Conservation (phyloP, 148 eudicot genomes). For the Fagopyrum homotropicum region DNA sequence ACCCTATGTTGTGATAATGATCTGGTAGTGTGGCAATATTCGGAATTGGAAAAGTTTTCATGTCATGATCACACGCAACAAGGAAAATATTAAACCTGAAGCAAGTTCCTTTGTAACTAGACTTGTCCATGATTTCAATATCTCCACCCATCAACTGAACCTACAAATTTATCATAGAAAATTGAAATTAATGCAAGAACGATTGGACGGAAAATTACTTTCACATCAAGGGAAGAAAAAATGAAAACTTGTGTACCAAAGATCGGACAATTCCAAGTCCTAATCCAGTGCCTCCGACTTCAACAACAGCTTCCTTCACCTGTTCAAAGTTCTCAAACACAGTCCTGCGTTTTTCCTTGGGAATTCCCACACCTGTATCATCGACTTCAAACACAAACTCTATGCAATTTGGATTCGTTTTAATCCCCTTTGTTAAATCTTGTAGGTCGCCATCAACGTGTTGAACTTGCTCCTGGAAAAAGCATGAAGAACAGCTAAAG, state of each 20-base stretch:
- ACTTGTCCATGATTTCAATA: slow-evolving; percentile 52
- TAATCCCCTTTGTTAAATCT: slow-evolving; percentile 8
- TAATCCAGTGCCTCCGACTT: slow-evolving; percentile 69
- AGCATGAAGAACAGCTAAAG: background rate
- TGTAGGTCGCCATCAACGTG: slow-evolving; percentile 22
- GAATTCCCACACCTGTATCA: slow-evolving; percentile 81
- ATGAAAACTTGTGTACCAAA: slow-evolving; percentile 31
- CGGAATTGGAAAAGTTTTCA: background rate
- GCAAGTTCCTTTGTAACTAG: slow-evolving; percentile 53
- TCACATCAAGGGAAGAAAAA: background rate
- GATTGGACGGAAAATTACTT: background rate
- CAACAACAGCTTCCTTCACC: slow-evolving; percentile 45
- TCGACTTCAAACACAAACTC: slow-evolving; percentile 72
- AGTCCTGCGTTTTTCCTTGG: slow-evolving; percentile 47
- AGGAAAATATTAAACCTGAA: slow-evolving; percentile 65
- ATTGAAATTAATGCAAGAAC: background rate
- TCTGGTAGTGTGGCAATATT: slow-evolving; percentile 16
- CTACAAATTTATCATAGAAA: slow-evolving; percentile 20
- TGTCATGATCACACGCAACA: slow-evolving; percentile 2
- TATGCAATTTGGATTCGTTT: slow-evolving; percentile 33
- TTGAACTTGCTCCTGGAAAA: slow-evolving; percentile 11
- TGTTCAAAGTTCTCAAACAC: slow-evolving; percentile 85
- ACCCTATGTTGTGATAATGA: background rate
- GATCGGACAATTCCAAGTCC: slow-evolving; percentile 88
- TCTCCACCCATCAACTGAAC: slow-evolving; percentile 92